Base-by-base conservation (phyloP, 495 filamentous ascomycete genomes). In the Pseudotulostoma volvatum region DNA sequence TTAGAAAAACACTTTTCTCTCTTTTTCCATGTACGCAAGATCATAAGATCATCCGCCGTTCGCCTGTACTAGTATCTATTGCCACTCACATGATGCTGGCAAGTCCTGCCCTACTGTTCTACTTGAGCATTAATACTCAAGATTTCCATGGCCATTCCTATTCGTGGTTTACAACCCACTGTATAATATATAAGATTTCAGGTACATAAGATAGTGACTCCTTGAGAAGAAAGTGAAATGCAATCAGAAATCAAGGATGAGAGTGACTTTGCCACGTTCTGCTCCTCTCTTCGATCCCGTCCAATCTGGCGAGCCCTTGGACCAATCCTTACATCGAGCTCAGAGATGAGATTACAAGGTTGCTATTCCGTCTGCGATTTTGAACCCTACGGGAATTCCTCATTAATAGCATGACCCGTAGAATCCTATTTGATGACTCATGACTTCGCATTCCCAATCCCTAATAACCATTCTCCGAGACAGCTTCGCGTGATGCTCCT, bases 401-500 rank as follows among this genome's bases (percentile, higher is more conserved):
- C 11, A 9, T 8, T 9, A 9, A 23, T 16, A n/a, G 7, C 38
- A 78, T 73, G 77, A 49, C 44, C 59, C 3, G 2, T 23, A 35
- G 37, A 32, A 7, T 37, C 20, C 20, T 31, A 13, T 11, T 20
- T 31, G 17, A 32, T 36, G 2, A 33, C 14, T 3, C 31, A 38
- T 35, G 51, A 56, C 37, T 37, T 56, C 34, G 35, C 3, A 2
- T 42, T 54, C 18, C 34, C 31, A 30, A 11, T 40, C 8, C 17
- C 18, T 15, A 15, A 8, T 15, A 11, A n/a, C 9, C 11, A 36
- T n/a, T n/a, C 7, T 36, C 2, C 18, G 9, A 18, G 31, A 18
- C 34, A 45, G 9, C 59, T 76, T 13, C 63, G 56, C 18, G 42
- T 74, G 32, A 54, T 81, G 28, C 56, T 81, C 4, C 50, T 84